phyloP scores from a whole-genome alignment of 345 rosid species.

The Excoecaria cochinchinensis region DNA sequence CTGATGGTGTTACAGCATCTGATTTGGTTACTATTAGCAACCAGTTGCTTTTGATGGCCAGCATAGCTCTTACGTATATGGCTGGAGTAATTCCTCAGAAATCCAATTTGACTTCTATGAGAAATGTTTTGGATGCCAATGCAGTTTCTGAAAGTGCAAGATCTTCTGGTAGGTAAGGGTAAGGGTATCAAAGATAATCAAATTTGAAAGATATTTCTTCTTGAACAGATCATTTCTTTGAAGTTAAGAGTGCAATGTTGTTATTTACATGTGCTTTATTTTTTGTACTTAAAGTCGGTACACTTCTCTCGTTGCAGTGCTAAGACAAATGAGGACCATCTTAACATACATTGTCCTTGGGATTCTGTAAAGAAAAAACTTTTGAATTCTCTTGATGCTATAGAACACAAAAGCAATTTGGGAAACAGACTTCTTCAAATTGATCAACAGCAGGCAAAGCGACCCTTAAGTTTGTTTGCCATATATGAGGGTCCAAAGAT shows the following conservation, averaged over 20 bases:
- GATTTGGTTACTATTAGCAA: slow-evolving; percentile 61
- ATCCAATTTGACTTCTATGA: slow-evolving; percentile 33
- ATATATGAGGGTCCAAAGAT: slow-evolving; percentile 67
- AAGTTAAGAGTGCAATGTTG: slow-evolving; percentile 3
- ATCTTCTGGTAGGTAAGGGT: slow-evolving; percentile 95
- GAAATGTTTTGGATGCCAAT: slow-evolving; percentile 28
- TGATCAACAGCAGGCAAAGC: slow-evolving; percentile 45
- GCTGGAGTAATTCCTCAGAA: slow-evolving; percentile 77
- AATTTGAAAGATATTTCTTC: slow-evolving; percentile 4
- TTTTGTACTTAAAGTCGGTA: slow-evolving; percentile 3
- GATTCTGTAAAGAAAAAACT: slow-evolving; percentile 64
- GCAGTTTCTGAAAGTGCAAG: slow-evolving; percentile 37
- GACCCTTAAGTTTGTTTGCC: slow-evolving; percentile 63
- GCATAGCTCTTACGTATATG: slow-evolving; percentile 72
- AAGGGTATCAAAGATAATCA: slow-evolving; percentile 33
- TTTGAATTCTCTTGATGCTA: slow-evolving; percentile 59
- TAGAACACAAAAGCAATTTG: slow-evolving; percentile 38
- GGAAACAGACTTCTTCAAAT: slow-evolving; percentile 42
- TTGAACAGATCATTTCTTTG: slow-evolving; percentile 6
- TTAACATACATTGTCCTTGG: slow-evolving; percentile 49
- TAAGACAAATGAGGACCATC: slow-evolving; percentile 39
- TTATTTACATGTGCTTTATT: slow-evolving; percentile 10
- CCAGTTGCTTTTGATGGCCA: slow-evolving; percentile 68
- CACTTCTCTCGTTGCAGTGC: slow-evolving; percentile 32
- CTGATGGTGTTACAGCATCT: slow-evolving; percentile 45